Base-by-base conservation (phyloP, 2,329 filamentous ascomycete genomes). In the Cryphonectria japonica region DNA sequence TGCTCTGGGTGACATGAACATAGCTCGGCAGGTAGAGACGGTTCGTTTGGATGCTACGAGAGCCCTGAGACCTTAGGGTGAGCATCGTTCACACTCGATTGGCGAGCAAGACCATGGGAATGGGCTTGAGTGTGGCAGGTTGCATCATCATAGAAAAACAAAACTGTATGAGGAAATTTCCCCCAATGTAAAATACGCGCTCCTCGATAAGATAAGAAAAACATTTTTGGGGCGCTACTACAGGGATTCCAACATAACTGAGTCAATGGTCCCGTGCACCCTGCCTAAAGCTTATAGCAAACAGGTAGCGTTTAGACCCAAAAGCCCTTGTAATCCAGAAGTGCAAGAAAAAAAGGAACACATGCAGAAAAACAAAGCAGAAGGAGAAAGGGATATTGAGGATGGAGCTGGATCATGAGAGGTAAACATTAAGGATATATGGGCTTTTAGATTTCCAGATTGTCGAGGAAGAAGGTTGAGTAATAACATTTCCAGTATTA, bases 1-100 rank as follows among this genome's bases (percentile, higher is more conserved):
- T 52, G 69, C 59, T 32, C 43, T 14, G 66, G 46, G 57, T 22
- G 50, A 65, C 41, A 66, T 71, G 69, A 26, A 63, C 50, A 39
- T 66, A 65, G 61, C 67, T 68, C 62, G 67, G 52, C 19, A 64
- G 41, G 50, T 68, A 52, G 2, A 70, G 34, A 37, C 39, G 54
- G 6, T 37, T 68, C 54, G 61, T 46, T 16, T 61, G 65, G 50
- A 73, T 70, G 68, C 67, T 64, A 64, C 66, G 70, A 69, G 68
- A 50, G 70, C 72, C 71, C 46, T 66, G 66, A 26, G 67, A 46
- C 39, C 70, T 67, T 50, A 69, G 22, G 16, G 67, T 43, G 50
- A 73, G 68, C 72, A 73, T 73, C 50, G n/a, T 72, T 61, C 6
- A 68, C 66, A 34, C 66, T 60, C 29, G n/a, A 37, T 69, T 60